These are phyloP conservation scores for Hermanozyma aechmeae DNA, from an alignment of 805 yeast species.

Conservation along the genomic window DNA sequence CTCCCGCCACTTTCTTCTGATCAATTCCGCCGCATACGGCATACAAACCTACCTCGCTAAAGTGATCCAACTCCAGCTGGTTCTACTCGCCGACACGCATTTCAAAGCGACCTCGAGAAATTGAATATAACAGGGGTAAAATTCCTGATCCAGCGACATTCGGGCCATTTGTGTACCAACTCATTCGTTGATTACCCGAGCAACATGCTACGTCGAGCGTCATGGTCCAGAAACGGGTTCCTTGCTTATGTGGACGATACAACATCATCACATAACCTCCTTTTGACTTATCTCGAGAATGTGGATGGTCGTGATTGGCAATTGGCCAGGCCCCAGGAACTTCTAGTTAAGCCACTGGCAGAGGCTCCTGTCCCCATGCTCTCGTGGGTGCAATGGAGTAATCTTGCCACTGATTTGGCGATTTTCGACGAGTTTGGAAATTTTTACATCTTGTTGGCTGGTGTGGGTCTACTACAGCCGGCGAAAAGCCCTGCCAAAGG, in stretches of 20 bases:
- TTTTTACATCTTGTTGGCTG: constrained; percentile 31
- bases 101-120: too few species aligned
- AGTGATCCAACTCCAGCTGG: too few species aligned
- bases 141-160: too few species aligned
- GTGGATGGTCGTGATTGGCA: constrained; percentile 74
- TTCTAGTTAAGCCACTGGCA: constrained; percentile 19
- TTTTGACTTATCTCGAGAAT: constrained; percentile 62
- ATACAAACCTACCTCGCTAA: too few species aligned
- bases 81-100: too few species aligned
- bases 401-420: constrained; percentile 73
- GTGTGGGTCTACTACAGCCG: constrained; percentile 27
- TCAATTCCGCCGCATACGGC: too few species aligned
- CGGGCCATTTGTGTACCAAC: too few species aligned
- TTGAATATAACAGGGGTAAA: too few species aligned
- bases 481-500: constrained; percentile 9
- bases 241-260: constrained; percentile 61
- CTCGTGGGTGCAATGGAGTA: constrained; percentile 59
- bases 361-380: constrained; percentile 21
- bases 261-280: constrained; percentile 37
- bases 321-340: constrained; percentile 46
- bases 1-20: too few species aligned
- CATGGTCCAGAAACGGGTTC: constrained; percentile 83
- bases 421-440: constrained; percentile 67
- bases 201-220: constrained; percentile 8
- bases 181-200: too few species aligned